phyloP scores from a whole-genome alignment of 495 filamentous ascomycete genomes.

The Saxispiralis lemnorum region DNA sequence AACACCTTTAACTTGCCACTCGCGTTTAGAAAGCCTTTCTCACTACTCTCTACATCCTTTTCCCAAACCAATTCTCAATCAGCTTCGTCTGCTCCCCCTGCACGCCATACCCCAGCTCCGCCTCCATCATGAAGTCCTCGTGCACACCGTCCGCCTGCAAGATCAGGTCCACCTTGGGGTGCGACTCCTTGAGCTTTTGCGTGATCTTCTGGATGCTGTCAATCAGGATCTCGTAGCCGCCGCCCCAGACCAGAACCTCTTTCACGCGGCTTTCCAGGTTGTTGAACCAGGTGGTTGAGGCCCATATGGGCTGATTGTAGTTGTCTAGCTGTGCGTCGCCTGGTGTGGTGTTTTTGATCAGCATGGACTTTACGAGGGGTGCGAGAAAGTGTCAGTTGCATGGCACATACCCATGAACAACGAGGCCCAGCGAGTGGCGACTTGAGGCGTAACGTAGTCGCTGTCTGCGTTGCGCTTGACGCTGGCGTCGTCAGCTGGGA shows the following conservation, averaged over 20 bases:
- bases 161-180: slow-evolving; percentile 16
- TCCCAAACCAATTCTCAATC: slow-evolving; percentile 17
- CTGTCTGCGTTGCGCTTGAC: slow-evolving; percentile 30
- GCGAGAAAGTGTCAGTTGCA: background rate
- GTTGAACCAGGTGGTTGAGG: slow-evolving; percentile 38
- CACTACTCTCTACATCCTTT: too few relatives aligned
- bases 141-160: slow-evolving; percentile 23
- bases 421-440: slow-evolving; percentile 26
- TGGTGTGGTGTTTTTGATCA: background rate
- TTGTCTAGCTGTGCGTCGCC: slow-evolving; percentile 25
- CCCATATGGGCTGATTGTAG: slow-evolving; percentile 38
- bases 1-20: too few relatives aligned
- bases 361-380: background rate
- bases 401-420: slow-evolving; percentile 26
- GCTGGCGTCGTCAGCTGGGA: slow-evolving; percentile 26
- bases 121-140: slow-evolving; percentile 26
- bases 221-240: slow-evolving; percentile 38
- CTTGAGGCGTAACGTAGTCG: slow-evolving; percentile 28
- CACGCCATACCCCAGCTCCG: slow-evolving; percentile 22
- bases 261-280: slow-evolving; percentile 26
- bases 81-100: slow-evolving; percentile 14
- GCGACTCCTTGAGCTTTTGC: slow-evolving; percentile 24
- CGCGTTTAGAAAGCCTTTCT: too few relatives aligned
- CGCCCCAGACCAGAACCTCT: slow-evolving; percentile 34
- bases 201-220: slow-evolving; percentile 36